These are phyloP conservation scores for Lipomyces orientalis DNA, from an alignment of 805 yeast species.

Conservation along the genomic window DNA sequence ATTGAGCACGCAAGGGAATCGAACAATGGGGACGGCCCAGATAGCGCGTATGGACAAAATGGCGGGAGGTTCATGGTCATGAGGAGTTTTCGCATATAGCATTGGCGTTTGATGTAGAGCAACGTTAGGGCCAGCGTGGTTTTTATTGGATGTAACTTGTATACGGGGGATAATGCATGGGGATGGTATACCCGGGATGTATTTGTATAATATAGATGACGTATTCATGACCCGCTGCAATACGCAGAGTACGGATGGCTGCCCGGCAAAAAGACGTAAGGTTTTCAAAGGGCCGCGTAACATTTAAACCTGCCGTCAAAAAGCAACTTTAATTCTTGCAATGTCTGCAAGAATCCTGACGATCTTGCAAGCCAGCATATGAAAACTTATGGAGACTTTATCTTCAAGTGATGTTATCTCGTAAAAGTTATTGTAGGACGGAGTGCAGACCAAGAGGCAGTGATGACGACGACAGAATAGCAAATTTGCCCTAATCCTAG, in stretches of 20 bases:
- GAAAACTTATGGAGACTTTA: too few relatives aligned
- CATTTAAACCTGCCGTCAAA: too few relatives aligned
- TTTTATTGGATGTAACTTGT: background rate
- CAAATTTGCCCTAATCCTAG: background rate
- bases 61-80: conserved; percentile 4
- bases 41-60: background rate
- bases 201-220: background rate
- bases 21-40: background rate
- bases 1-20: background rate
- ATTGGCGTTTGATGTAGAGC: background rate
- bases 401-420: too few relatives aligned
- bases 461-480: background rate
- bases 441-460: too few relatives aligned
- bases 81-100: conserved; percentile 1
- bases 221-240: background rate
- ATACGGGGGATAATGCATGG: background rate
- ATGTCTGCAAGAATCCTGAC: too few relatives aligned
- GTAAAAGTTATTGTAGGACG: too few relatives aligned
- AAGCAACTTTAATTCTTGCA: too few relatives aligned
- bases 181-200: background rate
- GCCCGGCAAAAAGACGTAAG: background rate
- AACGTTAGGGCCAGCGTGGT: background rate
- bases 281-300: background rate
- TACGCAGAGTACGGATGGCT: background rate
- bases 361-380: too few relatives aligned